phyloP scores from a whole-genome alignment of 768 basidiomycete genomes.

The Tricholoma sp. region DNA sequence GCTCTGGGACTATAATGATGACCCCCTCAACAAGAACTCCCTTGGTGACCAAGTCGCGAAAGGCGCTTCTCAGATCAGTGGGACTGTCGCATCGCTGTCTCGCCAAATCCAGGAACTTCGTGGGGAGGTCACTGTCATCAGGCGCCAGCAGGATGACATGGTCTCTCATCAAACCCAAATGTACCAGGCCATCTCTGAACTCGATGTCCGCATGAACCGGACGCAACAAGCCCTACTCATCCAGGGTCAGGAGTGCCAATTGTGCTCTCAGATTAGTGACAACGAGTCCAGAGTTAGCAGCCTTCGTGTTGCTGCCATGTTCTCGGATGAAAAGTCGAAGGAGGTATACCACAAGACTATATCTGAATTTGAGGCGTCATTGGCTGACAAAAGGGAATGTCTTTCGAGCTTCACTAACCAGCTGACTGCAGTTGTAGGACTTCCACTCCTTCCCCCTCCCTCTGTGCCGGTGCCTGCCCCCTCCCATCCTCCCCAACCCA shows the following conservation, averaged over 20 bases:
- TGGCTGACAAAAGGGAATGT: neutral
- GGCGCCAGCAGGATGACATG: neutral
- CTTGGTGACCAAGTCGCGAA: constrained; percentile 4
- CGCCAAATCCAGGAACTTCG: neutral
- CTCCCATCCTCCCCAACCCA: neutral
- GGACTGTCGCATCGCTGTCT: neutral
- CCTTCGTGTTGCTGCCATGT: neutral
- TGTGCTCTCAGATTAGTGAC: neutral
- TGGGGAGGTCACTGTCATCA: neutral
- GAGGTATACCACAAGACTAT: neutral
- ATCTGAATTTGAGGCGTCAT: neutral
- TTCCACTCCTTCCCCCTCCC: neutral
- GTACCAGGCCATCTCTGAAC: neutral
- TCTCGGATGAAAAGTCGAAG: neutral
- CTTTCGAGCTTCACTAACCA: neutral
- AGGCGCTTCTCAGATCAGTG: neutral
- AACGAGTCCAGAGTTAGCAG: neutral
- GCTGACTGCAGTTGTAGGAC: neutral
- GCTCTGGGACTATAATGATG: neutral
- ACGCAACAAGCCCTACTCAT: constrained; percentile 1
- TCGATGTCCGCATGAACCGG: neutral
- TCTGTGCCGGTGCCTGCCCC: neutral
- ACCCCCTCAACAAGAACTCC: neutral
- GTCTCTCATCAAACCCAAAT: neutral
- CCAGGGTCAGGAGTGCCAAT: neutral